Percentiles rank a stretch among this genome's conserved stretches.
These are phyloP conservation scores for Mollisia scopiformis DNA, from an alignment of 2,329 filamentous ascomycete genomes.

Conservation along the genomic window DNA sequence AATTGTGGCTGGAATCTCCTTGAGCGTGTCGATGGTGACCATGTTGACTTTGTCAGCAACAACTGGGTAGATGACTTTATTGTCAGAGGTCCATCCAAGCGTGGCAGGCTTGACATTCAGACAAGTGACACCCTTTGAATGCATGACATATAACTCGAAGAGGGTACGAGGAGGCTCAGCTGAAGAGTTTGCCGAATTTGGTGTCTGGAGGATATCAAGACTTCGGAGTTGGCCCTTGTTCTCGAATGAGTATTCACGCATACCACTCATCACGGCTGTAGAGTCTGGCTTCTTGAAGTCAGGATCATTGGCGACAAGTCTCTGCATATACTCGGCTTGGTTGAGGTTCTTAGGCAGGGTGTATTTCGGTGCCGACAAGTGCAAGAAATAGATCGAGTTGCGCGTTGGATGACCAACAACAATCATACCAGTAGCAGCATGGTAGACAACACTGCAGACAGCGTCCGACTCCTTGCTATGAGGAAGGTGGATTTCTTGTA, in stretches of 20 bases:
- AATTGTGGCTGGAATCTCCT: slow-evolving; percentile 43
- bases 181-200: slow-evolving; percentile 62
- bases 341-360: slow-evolving; percentile 75
- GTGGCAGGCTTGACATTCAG: slow-evolving; percentile 85
- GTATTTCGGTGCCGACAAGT: slow-evolving; percentile 93
- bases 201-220: slow-evolving; percentile 80
- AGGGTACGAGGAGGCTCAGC: slow-evolving; percentile 67
- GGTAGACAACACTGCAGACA: slow-evolving; percentile 97
- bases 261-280: slow-evolving; percentile 95
- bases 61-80: slow-evolving; percentile 80
- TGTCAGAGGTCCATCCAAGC: slow-evolving; percentile 88
- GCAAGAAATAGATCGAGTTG: slow-evolving; percentile 97
- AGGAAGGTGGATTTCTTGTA: slow-evolving; percentile 95
- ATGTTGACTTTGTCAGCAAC: slow-evolving; percentile 76
- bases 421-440: slow-evolving; percentile 89
- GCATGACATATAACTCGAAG: slow-evolving; percentile 96
- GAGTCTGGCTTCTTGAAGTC: slow-evolving; percentile 84
- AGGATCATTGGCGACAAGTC: slow-evolving; percentile 72
- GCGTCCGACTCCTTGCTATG: slow-evolving; percentile 96
- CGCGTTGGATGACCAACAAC: slow-evolving; percentile 94
- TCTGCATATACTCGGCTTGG: slow-evolving; percentile 85
- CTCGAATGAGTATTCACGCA: slow-evolving; percentile 91
- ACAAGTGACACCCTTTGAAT: slow-evolving; percentile 95
- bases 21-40: slow-evolving; percentile 70
- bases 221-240: slow-evolving; percentile 87